Base-by-base conservation (phyloP, 1,284 basidiomycete species). In the Ustilago xerochloae region DNA sequence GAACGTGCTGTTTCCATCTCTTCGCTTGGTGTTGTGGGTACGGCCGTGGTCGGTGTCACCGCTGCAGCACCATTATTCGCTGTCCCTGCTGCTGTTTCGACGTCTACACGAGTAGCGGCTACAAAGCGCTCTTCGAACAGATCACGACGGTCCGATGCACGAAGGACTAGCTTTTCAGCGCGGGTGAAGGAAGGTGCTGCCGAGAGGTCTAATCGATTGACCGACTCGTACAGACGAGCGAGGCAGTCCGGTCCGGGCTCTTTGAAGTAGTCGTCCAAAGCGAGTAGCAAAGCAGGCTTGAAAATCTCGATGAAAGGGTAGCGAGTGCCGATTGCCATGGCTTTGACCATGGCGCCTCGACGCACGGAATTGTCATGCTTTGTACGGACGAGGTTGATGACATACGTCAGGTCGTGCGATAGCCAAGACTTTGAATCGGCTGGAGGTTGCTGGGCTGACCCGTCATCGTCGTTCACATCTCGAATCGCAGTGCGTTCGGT, bases 241-340 rank as follows among this genome's bases (percentile, higher is more conserved):
- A 98, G 89, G 78, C 92, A 92, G 75, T 93, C 92, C 81, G 93
- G 90, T 0, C 93, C 93, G 0, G 94, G 93, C 63, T 91, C 89
- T 36, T 88, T 87, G 85, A 97, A 94, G 86, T 98, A 99, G 85
- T 97, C 93, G 83, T 98, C 94, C 32, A 99, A 88, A 1, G 96
- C 96, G 79, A 98, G 91, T 0, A 97, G 87, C 4, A 99, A 89
- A 33, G 97, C 90, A 6, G 96, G 95, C 93, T 98, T 97, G 90
- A 97, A 99, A 80, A 98, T 93, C 79, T 97, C 93, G 64, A 99
- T 94, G 85, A 93, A 98, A 0, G 97, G 94, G 85, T 96, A 91
- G 26, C 91, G 90, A 0, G 94, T 96, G 81, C 93, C 97, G 73
- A 99, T 93, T 16, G 96, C 96, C 87, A 99, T 89, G 4, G 96